Evolutionary conservation across 371 early-diverging fungal genomes (phyloP).

Genomic region (Mortierella sp.): DNA sequence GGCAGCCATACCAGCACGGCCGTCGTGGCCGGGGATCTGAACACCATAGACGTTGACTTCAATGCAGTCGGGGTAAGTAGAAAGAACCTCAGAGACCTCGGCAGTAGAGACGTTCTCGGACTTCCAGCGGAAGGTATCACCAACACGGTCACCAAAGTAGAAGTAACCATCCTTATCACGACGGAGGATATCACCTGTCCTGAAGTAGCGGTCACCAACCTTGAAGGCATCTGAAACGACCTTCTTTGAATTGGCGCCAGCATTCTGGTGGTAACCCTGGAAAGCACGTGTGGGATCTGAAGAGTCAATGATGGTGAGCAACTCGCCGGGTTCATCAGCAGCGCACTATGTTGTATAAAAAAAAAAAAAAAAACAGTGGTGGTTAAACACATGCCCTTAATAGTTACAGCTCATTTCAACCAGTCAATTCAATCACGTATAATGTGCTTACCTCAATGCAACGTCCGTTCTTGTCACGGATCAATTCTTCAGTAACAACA

Average conservation of each 20-base stretch:
- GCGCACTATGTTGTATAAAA: conserved; percentile 18
- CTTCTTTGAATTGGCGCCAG: conserved; percentile 51
- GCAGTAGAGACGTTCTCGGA: conserved; percentile 78
- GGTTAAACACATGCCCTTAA: not conserved
- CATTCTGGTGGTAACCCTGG: conserved; percentile 55
- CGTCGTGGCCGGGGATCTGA: conserved; percentile 69
- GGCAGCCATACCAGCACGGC: conserved; percentile 84
- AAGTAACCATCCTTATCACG: conserved; percentile 72
- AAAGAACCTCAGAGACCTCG: conserved; percentile 74
- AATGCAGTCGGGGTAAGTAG: conserved; percentile 67
- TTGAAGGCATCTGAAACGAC: conserved; percentile 48
- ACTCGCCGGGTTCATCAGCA: conserved; percentile 51
- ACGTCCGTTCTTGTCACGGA: conserved; percentile 62
- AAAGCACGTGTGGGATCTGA: conserved; percentile 51
- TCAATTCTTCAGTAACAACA: conserved; percentile 60
- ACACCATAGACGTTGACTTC: conserved; percentile 79
- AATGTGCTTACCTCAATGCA: conserved; percentile 60
- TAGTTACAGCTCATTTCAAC: not conserved
- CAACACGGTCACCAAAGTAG: conserved; percentile 83
- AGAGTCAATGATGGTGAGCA: conserved; percentile 49
- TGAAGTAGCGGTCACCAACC: conserved; percentile 70
- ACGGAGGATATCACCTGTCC: conserved; percentile 78
- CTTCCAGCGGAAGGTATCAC: conserved; percentile 85
- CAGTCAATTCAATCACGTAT: too few species aligned
- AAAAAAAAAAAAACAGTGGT: not conserved